Percentiles rank a stretch among this genome's conserved stretches.
Evolutionary conservation across 768 basidiomycete genomes (phyloP).

Genomic region (Phallus indusiatus): DNA sequence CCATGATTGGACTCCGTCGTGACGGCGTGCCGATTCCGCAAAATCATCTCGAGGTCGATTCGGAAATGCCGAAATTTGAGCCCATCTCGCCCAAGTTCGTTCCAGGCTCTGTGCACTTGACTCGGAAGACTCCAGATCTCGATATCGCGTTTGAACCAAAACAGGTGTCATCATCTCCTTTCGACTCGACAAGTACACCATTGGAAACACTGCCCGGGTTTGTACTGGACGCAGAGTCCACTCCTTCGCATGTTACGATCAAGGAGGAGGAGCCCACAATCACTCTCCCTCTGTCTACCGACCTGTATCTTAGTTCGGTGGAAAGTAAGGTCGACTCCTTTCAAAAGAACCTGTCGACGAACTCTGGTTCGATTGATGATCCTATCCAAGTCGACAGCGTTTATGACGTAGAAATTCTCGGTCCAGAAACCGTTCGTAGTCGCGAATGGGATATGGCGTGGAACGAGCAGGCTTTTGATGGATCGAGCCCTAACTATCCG

Average conservation of each 20-base stretch:
- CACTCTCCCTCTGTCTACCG: neutral
- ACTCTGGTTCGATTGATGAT: neutral
- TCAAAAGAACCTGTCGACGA: neutral
- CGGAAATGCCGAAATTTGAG: neutral
- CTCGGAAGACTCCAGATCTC: neutral
- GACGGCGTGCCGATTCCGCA: neutral
- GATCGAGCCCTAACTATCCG: too few relatives aligned
- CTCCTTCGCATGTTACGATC: neutral
- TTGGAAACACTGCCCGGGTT: conserved; percentile 6
- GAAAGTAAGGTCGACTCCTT: neutral
- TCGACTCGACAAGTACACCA: neutral
- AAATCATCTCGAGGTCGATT: neutral
- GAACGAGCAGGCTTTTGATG: neutral
- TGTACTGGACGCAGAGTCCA: neutral
- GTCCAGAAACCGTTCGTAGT: conserved; percentile 4
- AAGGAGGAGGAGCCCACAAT: conserved; percentile 6
- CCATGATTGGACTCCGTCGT: conserved; percentile 9
- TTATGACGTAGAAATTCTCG: conserved; percentile 4
- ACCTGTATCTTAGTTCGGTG: neutral
- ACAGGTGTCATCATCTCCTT: neutral
- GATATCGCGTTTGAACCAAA: neutral
- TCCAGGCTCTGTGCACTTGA: neutral
- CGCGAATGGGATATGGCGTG: conserved; percentile 8
- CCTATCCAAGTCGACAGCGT: neutral
- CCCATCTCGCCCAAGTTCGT: neutral